Evolutionary conservation across 176 grass and related monocot genomes (phyloP), one percentile per base, ranked within the genome.

Genomic region (Oryza longistaminata): DNA sequence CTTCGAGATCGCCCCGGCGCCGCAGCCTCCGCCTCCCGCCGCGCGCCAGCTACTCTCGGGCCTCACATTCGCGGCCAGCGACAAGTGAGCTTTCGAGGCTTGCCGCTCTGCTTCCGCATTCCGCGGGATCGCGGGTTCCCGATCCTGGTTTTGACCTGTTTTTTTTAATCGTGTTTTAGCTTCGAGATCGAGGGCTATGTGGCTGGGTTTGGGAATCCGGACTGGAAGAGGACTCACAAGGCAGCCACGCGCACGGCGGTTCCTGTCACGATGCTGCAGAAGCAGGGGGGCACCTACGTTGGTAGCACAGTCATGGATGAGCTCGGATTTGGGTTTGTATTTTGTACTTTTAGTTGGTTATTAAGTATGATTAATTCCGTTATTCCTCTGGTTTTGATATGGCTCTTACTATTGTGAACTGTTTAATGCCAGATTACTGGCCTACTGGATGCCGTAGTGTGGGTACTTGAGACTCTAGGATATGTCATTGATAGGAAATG

Each of bases 291-390:
- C 4, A 85, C 86, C 27, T 99, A 86, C 73, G 68, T 96, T 33
- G 97, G 97, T 69, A 85, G 90, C 86, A 99, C 93, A 40, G 84
- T 96, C 60, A 96, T 96, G 85, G 97, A 96, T 86, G 97, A 99
- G 81, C 91, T 99, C 22, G 82, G 88, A 24, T 99, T 92, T 44
- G 91, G 97, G 97, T 96, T 49, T 76, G 90, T 62, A 24, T 5
- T 62, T 24, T 62, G 58, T 85, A 35, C 34, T 84, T 71, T 68
- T 69, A 53, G 4, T 85, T 79, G 15, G 1, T 84, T n/a, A 62
- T 24, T 22, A 58, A 58, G 19, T 84, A 26, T n/a, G 81, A 71
- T 68, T 68, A 11, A 49, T 24, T 68, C 58, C 58, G 19, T 64
- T 29, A 44, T 76, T 75, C 84, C 39, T 75, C 81, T 78, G 22